A percentile compares a stretch with the other conserved stretches of the same genome.
Evolutionary conservation across 805 yeast genomes (phyloP).

Genomic region (Torulaspora maleeae): DNA sequence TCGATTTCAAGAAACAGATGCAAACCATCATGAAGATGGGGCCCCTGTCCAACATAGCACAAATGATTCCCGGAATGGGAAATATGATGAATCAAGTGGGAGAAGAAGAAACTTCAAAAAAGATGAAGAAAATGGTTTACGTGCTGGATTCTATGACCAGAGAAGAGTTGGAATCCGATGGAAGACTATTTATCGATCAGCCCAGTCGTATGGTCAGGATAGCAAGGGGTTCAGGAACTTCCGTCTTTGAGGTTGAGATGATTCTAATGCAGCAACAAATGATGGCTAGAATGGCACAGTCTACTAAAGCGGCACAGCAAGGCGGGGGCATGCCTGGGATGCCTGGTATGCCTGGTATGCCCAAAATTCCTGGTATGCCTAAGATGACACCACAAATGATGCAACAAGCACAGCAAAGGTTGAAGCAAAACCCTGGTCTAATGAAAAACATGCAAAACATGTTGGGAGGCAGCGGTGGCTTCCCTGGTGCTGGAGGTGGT

Average conservation of each 20-base stretch:
- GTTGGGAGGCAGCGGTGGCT: conserved; percentile 50
- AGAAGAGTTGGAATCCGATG: conserved; percentile 86
- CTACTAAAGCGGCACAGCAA: conserved; percentile 43
- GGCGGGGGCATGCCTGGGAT: conserved; percentile 41
- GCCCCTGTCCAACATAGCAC: conserved; percentile 86
- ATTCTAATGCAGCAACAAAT: conserved; percentile 85
- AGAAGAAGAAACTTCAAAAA: conserved; percentile 83
- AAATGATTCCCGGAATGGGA: conserved; percentile 91
- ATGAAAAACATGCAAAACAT: conserved; percentile 69
- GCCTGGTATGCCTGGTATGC: conserved; percentile 55
- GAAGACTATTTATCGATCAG: conserved; percentile 68
- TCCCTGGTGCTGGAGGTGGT: conserved; percentile 46
- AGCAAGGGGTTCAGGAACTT: conserved; percentile 91
- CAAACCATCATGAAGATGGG: conserved; percentile 95
- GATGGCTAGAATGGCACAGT: conserved; percentile 91
- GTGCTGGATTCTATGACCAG: conserved; percentile 96
- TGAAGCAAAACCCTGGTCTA: conserved; percentile 69
- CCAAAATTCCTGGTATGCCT: conserved; percentile 51
- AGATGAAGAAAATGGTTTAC: conserved; percentile 81
- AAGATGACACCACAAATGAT: conserved; percentile 39
- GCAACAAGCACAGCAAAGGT: conserved; percentile 52
- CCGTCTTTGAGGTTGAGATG: conserved; percentile 90
- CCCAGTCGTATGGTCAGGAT: conserved; percentile 86
- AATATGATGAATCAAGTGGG: conserved; percentile 82
- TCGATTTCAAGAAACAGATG: conserved; percentile 93